Conservation (phyloP, 768 basidiomycete genomes). For the Daedalea quercina region DNA sequence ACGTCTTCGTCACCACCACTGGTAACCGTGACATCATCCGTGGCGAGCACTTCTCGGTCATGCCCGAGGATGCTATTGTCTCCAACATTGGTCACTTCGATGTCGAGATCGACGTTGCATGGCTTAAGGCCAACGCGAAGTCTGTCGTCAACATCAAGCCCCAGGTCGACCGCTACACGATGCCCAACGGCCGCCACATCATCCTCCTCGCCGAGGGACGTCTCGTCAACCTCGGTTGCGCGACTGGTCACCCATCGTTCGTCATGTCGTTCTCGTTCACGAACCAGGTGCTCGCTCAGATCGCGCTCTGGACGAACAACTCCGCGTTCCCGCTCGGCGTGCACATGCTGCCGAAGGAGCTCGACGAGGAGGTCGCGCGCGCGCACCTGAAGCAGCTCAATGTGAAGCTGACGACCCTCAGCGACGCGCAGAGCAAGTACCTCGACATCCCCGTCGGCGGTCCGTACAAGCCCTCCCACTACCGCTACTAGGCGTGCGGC, state of each 20-base stretch:
- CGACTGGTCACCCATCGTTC: conserved; percentile 97
- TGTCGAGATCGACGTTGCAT: conserved; percentile 93
- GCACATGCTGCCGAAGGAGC: conserved; percentile 96
- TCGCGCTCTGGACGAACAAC: conserved; percentile 92
- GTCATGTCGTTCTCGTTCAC: conserved; percentile 99
- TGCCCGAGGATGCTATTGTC: conserved; percentile 99
- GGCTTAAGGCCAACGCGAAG: conserved; percentile 92
- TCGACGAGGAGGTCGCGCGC: conserved; percentile 98
- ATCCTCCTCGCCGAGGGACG: conserved; percentile 98
- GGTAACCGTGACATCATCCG: conserved; percentile 98
- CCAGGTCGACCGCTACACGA: conserved; percentile 97
- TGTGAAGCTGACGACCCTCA: conserved; percentile 84
- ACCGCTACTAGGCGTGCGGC: conserved; percentile 45
- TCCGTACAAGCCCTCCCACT: conserved; percentile 69
- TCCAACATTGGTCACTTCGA: conserved; percentile 91
- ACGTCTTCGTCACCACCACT: conserved; percentile 97
- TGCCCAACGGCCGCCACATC: conserved; percentile 87
- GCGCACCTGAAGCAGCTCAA: conserved; percentile 89
- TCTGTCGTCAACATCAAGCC: conserved; percentile 90
- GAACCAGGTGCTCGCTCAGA: conserved; percentile 98
- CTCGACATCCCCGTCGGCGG: conserved; percentile 85
- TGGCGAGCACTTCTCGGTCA: conserved; percentile 81
- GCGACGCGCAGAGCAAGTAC: conserved; percentile 75
- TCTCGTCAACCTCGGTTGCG: conserved; percentile 98
- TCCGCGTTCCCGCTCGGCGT: conserved; percentile 94